Percentiles rank a stretch among this genome's conserved stretches.
These are phyloP conservation scores for Clitopilus passeckerianus DNA, from an alignment of 768 basidiomycete species.

Conservation along the genomic window DNA sequence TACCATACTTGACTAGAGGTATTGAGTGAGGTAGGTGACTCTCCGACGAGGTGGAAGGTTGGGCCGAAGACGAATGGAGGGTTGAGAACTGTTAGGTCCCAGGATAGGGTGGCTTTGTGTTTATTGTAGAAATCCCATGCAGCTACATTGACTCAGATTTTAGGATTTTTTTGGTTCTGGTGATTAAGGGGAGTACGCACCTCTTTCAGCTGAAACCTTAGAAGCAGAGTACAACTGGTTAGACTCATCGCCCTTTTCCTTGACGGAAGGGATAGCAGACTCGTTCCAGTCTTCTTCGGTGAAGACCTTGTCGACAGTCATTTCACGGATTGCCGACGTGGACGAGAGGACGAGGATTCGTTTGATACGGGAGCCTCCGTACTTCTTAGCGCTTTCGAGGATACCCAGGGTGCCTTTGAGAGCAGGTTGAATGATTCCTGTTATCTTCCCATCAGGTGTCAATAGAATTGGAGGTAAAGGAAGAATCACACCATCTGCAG, in stretches of 20 bases:
- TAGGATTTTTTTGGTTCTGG: background rate
- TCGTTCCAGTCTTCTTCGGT: slow-evolving; percentile 62
- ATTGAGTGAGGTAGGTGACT: slow-evolving; percentile 28
- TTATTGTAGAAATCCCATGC: slow-evolving; percentile 38
- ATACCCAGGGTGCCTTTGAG: slow-evolving; percentile 62
- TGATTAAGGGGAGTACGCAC: slow-evolving; percentile 16
- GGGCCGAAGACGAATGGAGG: slow-evolving; percentile 52
- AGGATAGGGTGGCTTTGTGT: slow-evolving; percentile 33
- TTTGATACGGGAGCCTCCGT: slow-evolving; percentile 30
- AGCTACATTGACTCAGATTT: too few species aligned
- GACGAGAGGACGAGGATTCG: slow-evolving; percentile 71
- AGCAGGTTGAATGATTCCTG: slow-evolving; percentile 64
- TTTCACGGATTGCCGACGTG: slow-evolving; percentile 36
- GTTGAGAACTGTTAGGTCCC: slow-evolving; percentile 50
- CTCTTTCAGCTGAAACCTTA: slow-evolving; percentile 63
- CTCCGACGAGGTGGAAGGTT: slow-evolving; percentile 31
- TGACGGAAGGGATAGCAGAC: slow-evolving; percentile 34
- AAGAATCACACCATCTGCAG: too few species aligned
- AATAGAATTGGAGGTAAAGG: too few species aligned
- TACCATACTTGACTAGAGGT: slow-evolving; percentile 28
- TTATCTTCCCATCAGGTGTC: too few species aligned
- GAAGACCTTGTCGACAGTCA: slow-evolving; percentile 24
- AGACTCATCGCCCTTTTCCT: slow-evolving; percentile 45
- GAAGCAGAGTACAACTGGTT: slow-evolving; percentile 47
- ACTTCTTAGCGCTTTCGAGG: slow-evolving; percentile 48